Evolutionary conservation across 2,329 filamentous ascomycete genomes (phyloP).

Genomic region (Sarocladium kiliense): DNA sequence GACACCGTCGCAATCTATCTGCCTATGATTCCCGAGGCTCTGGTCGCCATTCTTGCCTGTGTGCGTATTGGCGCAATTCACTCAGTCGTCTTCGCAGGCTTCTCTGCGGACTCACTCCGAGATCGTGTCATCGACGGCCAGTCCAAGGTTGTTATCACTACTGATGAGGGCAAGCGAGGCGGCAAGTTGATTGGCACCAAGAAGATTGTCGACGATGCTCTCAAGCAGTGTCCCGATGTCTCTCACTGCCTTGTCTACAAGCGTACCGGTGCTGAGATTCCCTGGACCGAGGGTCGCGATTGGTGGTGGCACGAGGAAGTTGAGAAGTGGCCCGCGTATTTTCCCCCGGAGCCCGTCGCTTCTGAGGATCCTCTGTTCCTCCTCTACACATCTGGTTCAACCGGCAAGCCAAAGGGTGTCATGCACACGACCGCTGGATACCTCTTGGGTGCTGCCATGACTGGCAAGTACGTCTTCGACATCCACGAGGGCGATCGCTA

Average conservation of each 20-base stretch:
- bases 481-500: conserved; percentile 90
- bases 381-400: conserved; percentile 96
- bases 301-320: conserved; percentile 99
- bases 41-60: conserved; percentile 88
- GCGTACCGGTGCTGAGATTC: conserved; percentile 88
- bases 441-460: conserved; percentile 85
- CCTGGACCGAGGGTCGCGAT: conserved; percentile 84
- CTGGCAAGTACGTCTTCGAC: conserved; percentile 98
- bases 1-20: conserved; percentile 97
- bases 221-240: conserved; percentile 92
- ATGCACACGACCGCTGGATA: conserved; percentile 97
- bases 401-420: conserved; percentile 97
- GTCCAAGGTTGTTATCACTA: conserved; percentile 92
- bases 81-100: conserved; percentile 96
- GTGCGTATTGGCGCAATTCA: conserved; percentile 90
- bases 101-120: conserved; percentile 91
- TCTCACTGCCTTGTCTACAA: conserved; percentile 85
- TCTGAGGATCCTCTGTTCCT: conserved; percentile 96
- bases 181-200: conserved; percentile 97
- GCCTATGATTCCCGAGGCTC: conserved; percentile 96
- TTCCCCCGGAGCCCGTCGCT: conserved; percentile 81
- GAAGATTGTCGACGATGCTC: conserved; percentile 96
- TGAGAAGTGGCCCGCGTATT: conserved; percentile 92
- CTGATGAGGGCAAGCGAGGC: conserved; percentile 95
- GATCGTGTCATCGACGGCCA: conserved; percentile 90